These are phyloP conservation scores for Ustulina deusta DNA, from an alignment of 2,329 filamentous ascomycete species.

Conservation along the genomic window DNA sequence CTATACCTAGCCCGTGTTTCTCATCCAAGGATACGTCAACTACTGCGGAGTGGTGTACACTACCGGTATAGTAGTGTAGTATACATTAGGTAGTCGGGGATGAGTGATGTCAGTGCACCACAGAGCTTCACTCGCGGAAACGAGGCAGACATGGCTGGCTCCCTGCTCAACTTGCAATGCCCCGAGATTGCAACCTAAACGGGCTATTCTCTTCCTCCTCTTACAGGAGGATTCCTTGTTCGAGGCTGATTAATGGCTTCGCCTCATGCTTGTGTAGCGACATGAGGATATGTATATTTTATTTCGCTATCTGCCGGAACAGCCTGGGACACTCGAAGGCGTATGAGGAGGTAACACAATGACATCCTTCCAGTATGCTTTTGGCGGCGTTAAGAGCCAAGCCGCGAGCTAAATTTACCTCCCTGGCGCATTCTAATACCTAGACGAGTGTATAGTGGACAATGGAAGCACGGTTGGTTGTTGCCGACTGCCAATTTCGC, in stretches of 20 bases:
- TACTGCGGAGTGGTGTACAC: no score
- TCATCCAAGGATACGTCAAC: constrained; percentile 17
- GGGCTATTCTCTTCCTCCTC: not conserved
- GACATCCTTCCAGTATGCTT: not conserved
- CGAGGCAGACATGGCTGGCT: constrained; percentile 29
- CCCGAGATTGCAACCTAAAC: not conserved
- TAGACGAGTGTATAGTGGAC: not conserved
- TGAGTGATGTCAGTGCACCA: constrained; percentile 33
- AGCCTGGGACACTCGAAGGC: not conserved
- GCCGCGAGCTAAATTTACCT: constrained; percentile 11
- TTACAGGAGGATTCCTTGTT: no score
- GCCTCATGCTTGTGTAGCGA: no score
- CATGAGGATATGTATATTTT: no score
- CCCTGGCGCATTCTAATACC: not conserved
- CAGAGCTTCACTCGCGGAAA: constrained; percentile 16
- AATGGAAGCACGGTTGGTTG: not conserved
- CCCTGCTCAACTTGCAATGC: constrained; percentile 18
- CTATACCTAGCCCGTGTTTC: constrained; percentile 9
- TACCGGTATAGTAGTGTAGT: not conserved
- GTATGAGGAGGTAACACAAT: constrained; percentile 12
- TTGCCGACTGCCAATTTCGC: not conserved
- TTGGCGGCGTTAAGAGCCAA: constrained; percentile 1
- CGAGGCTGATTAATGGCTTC: no score
- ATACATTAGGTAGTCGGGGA: not conserved
- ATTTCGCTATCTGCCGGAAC: not conserved